Percentiles rank a stretch among this genome's conserved stretches.
Conservation (phyloP, 345 rosid species). For the Cardamine chenopodiifolia region DNA sequence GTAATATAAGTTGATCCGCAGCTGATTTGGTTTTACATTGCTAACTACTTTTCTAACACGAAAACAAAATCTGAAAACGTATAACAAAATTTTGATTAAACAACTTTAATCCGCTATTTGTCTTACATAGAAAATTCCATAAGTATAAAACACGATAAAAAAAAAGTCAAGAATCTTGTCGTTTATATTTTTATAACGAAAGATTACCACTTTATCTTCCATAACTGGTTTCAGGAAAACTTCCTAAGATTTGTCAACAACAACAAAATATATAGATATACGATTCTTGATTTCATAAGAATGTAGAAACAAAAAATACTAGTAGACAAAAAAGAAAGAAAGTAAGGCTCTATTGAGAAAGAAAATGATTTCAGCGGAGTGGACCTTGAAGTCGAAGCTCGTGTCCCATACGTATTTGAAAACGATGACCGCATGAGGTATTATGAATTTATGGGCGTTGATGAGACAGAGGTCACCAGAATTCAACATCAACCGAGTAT, state of each 20-base stretch:
- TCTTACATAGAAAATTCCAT: background rate
- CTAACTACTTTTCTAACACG: background rate
- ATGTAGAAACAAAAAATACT: too few species aligned
- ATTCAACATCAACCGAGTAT: background rate
- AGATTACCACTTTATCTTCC: too few species aligned
- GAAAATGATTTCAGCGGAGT: too few species aligned
- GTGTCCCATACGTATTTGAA: conserved; percentile 34
- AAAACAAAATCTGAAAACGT: background rate
- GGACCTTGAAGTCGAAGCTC: conserved; percentile 23
- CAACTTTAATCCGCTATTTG: background rate
- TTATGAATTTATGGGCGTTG: conserved; percentile 1
- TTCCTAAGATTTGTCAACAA: too few species aligned
- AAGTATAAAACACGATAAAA: background rate
- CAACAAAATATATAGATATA: too few species aligned
- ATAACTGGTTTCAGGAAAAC: too few species aligned
- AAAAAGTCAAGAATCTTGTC: too few species aligned
- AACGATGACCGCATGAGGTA: background rate
- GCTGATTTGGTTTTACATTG: background rate
- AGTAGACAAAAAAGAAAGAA: too few species aligned
- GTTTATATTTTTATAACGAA: too few species aligned
- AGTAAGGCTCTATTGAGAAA: too few species aligned
- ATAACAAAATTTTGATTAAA: background rate
- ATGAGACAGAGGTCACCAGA: conserved; percentile 16
- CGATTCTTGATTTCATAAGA: too few species aligned
- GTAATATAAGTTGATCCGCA: background rate